Percentiles rank a stretch among this genome's conserved stretches.
Conservation (phyloP, 2,329 filamentous ascomycete genomes). For the Didymella pomorum region DNA sequence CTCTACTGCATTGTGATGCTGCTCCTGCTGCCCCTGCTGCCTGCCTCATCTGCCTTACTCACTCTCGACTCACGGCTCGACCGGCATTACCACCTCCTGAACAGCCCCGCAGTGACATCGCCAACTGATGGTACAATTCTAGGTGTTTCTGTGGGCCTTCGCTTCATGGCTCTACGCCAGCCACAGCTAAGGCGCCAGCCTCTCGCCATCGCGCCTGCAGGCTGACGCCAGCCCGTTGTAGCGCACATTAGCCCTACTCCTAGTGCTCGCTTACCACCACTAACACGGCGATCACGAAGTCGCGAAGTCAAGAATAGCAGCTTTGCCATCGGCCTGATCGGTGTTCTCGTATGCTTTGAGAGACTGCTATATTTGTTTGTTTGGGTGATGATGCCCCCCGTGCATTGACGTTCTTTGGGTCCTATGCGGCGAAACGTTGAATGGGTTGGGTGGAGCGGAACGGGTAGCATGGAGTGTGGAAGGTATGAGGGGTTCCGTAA, state of each 20-base stretch:
- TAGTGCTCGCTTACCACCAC: constrained; percentile 12
- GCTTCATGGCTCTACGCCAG: neutral
- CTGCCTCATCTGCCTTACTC: too few relatives aligned
- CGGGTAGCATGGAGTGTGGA: too few relatives aligned
- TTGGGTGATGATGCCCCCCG: too few relatives aligned
- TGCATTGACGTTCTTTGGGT: too few relatives aligned
- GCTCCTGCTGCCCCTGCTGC: neutral
- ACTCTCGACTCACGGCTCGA: neutral
- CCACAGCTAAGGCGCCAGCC: constrained; percentile 18
- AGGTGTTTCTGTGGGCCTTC: constrained; percentile 21
- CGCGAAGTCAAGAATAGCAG: neutral
- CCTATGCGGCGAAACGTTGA: too few relatives aligned
- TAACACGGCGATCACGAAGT: neutral
- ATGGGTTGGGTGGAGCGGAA: too few relatives aligned
- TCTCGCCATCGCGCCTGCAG: constrained; percentile 7
- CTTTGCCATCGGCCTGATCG: neutral
- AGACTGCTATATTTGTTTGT: neutral
- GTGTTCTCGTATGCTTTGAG: neutral
- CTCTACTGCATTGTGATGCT: neutral
- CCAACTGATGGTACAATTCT: too few relatives aligned
- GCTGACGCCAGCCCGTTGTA: constrained; percentile 26
- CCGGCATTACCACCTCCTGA: constrained; percentile 9
- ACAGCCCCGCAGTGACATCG: constrained; percentile 16
- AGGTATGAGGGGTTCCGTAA: too few relatives aligned
- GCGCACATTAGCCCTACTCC: constrained; percentile 12